Base-by-base conservation (phyloP, 495 filamentous ascomycete species). In the Neurospora discreta region DNA sequence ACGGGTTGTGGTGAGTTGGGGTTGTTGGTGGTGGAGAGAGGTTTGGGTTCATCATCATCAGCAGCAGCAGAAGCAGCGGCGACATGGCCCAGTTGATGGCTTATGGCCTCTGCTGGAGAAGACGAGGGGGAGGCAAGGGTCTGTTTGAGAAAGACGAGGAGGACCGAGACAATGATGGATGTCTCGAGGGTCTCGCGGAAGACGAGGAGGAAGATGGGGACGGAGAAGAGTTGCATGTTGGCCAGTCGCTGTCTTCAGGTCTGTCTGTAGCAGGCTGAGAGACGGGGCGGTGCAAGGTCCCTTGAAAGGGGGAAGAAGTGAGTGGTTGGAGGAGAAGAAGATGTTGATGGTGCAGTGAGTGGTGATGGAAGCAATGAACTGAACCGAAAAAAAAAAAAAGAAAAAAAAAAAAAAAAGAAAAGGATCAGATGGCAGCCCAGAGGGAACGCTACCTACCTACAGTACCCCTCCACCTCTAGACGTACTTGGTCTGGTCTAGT, bases 161-260 rank as follows among this genome's bases (percentile, higher is more conserved):
- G 84, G 23, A 95, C 89, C 3, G 93, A 95, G 43, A 95, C 89
- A 72, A 97, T 90, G 76, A 95, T 90, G 72, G 85, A 88, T 0
- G 89, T 91, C 79, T 97, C 93, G 30, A 97, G 81, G 41, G 89
- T 89, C 84, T 97, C 93, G 77, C 93, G 90, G 76, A 95, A 94
- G 76, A 89, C 88, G 78, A 97, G 90, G 82, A 97, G 94, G 81
- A 95, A 97, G 68, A 95, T 87, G 69, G 89, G 89, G 11, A 91
- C 85, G 68, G 88, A 82, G 75, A 91, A 91, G 73, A 91, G 87
- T 74, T 89, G 84, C 69, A 79, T 79, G 30, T 33, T 33, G 52
- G 23, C 30, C 2, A 4, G 1, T 65, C 10, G 26, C 23, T 65
- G 52, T 65, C 52, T 58, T 52, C 33, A 36, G 33, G 33, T 36